Evolutionary conservation across 2,329 filamentous ascomycete species (phyloP).

Genomic region (Trichoderma oligosporum): DNA sequence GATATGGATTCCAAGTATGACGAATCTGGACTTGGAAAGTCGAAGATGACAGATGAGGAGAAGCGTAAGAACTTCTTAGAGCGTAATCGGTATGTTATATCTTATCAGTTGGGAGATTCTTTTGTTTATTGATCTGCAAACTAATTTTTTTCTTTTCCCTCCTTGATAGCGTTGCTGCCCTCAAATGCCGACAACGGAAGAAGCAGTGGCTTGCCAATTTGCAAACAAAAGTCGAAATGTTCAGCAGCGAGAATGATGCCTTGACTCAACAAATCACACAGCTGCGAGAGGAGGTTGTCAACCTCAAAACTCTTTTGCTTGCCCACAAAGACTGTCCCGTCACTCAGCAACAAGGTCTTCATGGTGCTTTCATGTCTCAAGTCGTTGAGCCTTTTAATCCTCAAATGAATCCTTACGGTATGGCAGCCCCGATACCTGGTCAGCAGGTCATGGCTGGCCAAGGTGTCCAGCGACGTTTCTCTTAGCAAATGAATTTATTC

Average conservation of each 20-base stretch:
- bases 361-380: slow-evolving; percentile 54
- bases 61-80: slow-evolving; percentile 98
- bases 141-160: background rate
- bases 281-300: slow-evolving; percentile 88
- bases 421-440: slow-evolving; percentile 49
- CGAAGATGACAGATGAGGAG: slow-evolving; percentile 96
- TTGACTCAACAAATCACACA: slow-evolving; percentile 79
- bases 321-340: slow-evolving; percentile 97
- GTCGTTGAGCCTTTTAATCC: slow-evolving; percentile 52
- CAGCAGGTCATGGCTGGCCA: slow-evolving; percentile 56
- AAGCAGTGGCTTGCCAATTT: slow-evolving; percentile 98
- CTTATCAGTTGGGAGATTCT: background rate
- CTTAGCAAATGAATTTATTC: slow-evolving; percentile 38
- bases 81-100: slow-evolving; percentile 72
- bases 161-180: slow-evolving; percentile 88
- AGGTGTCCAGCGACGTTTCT: slow-evolving; percentile 54
- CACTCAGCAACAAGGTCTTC: slow-evolving; percentile 73
- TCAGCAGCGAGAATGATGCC: slow-evolving; percentile 85
- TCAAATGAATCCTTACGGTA: slow-evolving; percentile 58
- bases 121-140: background rate
- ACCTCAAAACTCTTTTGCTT: slow-evolving; percentile 85
- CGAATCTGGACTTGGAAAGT: slow-evolving; percentile 52
- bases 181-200: slow-evolving; percentile 96
- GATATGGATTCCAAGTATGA: slow-evolving; percentile 53
- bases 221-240: slow-evolving; percentile 91